phyloP scores from a whole-genome alignment of 2,329 filamentous ascomycete genomes.

The Calonectria hawksworthii region DNA sequence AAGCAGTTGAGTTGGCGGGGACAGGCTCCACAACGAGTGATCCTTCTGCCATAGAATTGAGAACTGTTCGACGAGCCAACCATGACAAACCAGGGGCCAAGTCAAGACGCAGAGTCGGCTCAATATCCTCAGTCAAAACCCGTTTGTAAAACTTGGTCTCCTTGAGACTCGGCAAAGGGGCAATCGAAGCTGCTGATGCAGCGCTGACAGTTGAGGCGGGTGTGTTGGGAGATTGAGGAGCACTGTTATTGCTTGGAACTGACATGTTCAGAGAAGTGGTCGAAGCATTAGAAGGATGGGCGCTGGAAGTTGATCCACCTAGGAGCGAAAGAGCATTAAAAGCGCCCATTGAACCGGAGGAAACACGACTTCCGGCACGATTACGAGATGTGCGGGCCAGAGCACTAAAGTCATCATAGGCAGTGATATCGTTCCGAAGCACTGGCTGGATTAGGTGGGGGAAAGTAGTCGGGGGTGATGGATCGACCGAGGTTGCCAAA shows the following conservation, averaged over 20 bases:
- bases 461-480: slow-evolving; percentile 77
- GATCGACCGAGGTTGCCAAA: slow-evolving; percentile 54
- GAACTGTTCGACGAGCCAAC: slow-evolving; percentile 88
- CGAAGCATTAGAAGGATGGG: slow-evolving; percentile 70
- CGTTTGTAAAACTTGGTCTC: slow-evolving; percentile 97
- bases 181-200: slow-evolving; percentile 53
- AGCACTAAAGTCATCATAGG: slow-evolving; percentile 88
- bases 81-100: slow-evolving; percentile 92
- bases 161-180: slow-evolving; percentile 75
- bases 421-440: slow-evolving; percentile 82
- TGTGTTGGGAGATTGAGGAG: slow-evolving; percentile 71
- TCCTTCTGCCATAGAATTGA: slow-evolving; percentile 87
- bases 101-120: slow-evolving; percentile 92
- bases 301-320: slow-evolving; percentile 62
- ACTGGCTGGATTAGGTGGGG: slow-evolving; percentile 87
- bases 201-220: slow-evolving; percentile 67
- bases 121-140: slow-evolving; percentile 88
- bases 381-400: slow-evolving; percentile 79
- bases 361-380: slow-evolving; percentile 73
- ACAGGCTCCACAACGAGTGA: slow-evolving; percentile 92
- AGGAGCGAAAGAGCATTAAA: slow-evolving; percentile 57
- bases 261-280: slow-evolving; percentile 69
- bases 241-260: slow-evolving; percentile 63
- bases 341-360: slow-evolving; percentile 77
- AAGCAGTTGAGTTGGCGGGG: slow-evolving; percentile 68